Base-by-base conservation (phyloP, 2,329 filamentous ascomycete species). In the Mycosphaerella sp. region DNA sequence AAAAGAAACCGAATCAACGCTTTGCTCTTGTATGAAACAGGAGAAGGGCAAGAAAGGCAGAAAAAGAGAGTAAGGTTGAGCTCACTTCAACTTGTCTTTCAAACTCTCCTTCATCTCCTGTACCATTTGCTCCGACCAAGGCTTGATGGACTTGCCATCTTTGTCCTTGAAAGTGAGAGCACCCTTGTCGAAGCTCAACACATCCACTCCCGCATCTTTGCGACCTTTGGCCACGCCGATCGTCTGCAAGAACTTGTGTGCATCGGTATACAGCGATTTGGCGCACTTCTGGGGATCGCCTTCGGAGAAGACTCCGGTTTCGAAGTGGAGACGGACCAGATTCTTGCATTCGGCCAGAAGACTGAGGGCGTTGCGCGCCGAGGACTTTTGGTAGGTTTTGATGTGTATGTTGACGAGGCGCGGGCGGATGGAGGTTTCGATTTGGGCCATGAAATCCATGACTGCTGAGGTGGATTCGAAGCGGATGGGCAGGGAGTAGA, bases 211-310 rank as follows among this genome's bases (percentile, higher is more conserved):
- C 2, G 60, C 64, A 11, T 41, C 40, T 52, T 66, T 67, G 41
- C 63, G 43, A 29, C 63, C 65, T 44, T 59, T 60, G 6, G 40
- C 45, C 4, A 39, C 40, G 12, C 59, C 63, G 12, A 67, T 50
- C 1, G 60, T 53, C 39, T 64, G 58, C 8, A 69, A 57, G 32
- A 69, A 65, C 34, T 67, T 65, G 46, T 62, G 63, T 21, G 65
- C 64, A 34, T 72, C 69, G 38, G 61, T 60, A 62, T 63, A 67
- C 61, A 73, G 68, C 6, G 55, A 44, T 53, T 67, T 69, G 38
- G 69, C 68, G 1, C 69, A 66, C 48, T 68, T 72, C 23, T 50
- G 55, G 0, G 68, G 65, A 29, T 67, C 67, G 36, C 50, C 59
- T 17, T 67, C 67, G 34, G 44, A 31, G 32, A 48, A 60, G 29